Evolutionary conservation across 192 early-diverging fungal genomes (phyloP).

Genomic region (Podila epicladia): DNA sequence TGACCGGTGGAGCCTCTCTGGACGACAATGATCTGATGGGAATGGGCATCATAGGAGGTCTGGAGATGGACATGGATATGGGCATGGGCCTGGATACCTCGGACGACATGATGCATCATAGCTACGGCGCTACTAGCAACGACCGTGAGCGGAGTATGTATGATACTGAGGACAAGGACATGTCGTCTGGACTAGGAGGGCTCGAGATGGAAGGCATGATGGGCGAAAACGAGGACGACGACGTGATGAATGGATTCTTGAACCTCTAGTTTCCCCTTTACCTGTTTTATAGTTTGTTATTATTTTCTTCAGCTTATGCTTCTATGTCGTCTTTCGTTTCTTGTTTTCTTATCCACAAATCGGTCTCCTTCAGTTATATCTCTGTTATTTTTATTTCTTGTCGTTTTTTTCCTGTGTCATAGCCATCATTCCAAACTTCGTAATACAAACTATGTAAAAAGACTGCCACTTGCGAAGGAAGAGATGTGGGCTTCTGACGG

Average conservation of each 20-base stretch:
- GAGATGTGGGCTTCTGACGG: too few species aligned
- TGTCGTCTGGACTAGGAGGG: not conserved
- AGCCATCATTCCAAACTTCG: too few species aligned
- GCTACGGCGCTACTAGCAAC: not conserved
- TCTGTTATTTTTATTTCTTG: not conserved
- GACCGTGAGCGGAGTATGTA: not conserved
- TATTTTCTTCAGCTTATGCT: not conserved
- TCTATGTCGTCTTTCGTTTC: not conserved
- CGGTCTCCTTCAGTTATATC: not conserved
- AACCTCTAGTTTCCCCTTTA: not conserved
- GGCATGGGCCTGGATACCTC: constrained; percentile 3
- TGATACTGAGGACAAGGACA: constrained; percentile 1
- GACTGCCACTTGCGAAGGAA: too few species aligned
- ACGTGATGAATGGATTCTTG: constrained; percentile 10
- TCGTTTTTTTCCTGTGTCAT: too few species aligned
- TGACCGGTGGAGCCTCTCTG: not conserved
- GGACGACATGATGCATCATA: constrained; percentile 1
- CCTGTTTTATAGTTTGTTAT: not conserved
- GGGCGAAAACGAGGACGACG: not conserved
- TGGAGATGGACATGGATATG: constrained; percentile 7
- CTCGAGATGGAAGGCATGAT: constrained; percentile 2
- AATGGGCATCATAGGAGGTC: not conserved
- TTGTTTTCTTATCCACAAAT: too few species aligned
- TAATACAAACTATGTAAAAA: too few species aligned
- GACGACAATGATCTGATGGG: not conserved